These are phyloP conservation scores for Spizellomyces punctatus DNA, from an alignment of 192 early-diverging fungal genomes.

Conservation along the genomic window DNA sequence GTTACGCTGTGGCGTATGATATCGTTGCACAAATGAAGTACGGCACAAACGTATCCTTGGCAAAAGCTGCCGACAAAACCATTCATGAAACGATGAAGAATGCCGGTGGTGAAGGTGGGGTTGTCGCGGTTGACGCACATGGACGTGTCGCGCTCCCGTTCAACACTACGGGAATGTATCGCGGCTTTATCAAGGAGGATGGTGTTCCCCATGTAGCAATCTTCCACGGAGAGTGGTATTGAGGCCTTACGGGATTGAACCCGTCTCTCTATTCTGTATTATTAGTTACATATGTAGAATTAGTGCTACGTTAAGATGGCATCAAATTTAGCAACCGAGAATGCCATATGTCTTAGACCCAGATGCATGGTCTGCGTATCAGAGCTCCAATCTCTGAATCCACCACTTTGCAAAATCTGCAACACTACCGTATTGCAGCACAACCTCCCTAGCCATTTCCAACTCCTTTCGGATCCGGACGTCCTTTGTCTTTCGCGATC, in stretches of 20 bases:
- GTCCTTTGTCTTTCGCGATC: not conserved
- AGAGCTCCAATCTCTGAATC: too few relatives aligned
- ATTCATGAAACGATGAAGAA: slow-evolving; percentile 34
- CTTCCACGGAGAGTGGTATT: slow-evolving; percentile 42
- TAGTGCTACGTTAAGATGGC: too few relatives aligned
- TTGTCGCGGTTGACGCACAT: slow-evolving; percentile 45
- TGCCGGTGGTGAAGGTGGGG: slow-evolving; percentile 44
- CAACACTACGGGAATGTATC: slow-evolving; percentile 49
- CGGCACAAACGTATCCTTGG: slow-evolving; percentile 30
- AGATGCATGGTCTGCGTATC: too few relatives aligned
- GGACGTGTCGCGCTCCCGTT: slow-evolving; percentile 45
- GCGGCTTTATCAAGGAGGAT: slow-evolving; percentile 45
- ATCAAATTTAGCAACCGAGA: too few relatives aligned
- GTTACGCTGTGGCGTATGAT: slow-evolving; percentile 41
- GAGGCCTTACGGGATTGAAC: too few relatives aligned
- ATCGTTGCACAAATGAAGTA: slow-evolving; percentile 50
- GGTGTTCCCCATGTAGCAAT: slow-evolving; percentile 38
- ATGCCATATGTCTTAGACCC: too few relatives aligned
- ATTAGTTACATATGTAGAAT: too few relatives aligned
- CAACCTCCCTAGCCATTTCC: too few relatives aligned
- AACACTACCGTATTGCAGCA: too few relatives aligned
- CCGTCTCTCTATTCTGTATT: too few relatives aligned
- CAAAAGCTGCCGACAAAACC: slow-evolving; percentile 33
- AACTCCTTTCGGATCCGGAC: too few relatives aligned
- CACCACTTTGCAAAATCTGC: too few relatives aligned